Evolutionary conservation across 345 rosid genomes (phyloP).

Genomic region (Aethionema arabicum): DNA sequence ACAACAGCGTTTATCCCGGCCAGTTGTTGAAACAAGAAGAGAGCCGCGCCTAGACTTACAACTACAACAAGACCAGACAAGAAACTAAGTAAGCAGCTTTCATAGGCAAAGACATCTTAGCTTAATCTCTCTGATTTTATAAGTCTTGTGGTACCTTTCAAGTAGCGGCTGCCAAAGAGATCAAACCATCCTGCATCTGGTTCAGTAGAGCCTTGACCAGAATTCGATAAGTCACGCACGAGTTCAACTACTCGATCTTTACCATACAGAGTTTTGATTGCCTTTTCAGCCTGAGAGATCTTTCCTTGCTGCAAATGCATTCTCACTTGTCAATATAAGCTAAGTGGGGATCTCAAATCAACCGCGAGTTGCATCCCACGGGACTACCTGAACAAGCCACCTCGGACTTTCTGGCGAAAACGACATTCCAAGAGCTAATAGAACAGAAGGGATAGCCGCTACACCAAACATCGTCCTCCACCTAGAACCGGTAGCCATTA

Average conservation of each 20-base stretch:
- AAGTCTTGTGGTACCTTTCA: conserved; percentile 63
- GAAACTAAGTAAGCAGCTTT: conserved; percentile 1
- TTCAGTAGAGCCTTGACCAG: conserved; percentile 72
- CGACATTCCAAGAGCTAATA: conserved; percentile 82
- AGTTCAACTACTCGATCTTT: conserved; percentile 88
- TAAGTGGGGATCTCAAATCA: background rate
- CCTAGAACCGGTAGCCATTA: conserved; percentile 44
- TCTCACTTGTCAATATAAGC: conserved; percentile 11
- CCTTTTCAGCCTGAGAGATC: conserved; percentile 70
- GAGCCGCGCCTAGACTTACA: conserved; percentile 97
- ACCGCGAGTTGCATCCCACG: conserved; percentile 10
- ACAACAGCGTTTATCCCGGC: conserved; percentile 99
- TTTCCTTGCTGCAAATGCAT: conserved; percentile 76
- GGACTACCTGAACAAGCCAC: conserved; percentile 93
- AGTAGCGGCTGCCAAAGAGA: conserved; percentile 84
- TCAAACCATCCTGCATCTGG: conserved; percentile 99
- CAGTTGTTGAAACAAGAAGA: conserved; percentile 95
- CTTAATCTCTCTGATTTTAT: background rate
- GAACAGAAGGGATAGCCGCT: conserved; percentile 78
- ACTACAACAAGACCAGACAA: conserved; percentile 53
- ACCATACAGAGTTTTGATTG: conserved; percentile 77
- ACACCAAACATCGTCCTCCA: conserved; percentile 98
- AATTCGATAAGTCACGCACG: conserved; percentile 67
- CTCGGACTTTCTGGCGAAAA: conserved; percentile 99
- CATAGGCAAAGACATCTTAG: background rate